phyloP scores from a whole-genome alignment of 2,329 filamentous ascomycete species.

The Dothideomycetidae sp. region DNA sequence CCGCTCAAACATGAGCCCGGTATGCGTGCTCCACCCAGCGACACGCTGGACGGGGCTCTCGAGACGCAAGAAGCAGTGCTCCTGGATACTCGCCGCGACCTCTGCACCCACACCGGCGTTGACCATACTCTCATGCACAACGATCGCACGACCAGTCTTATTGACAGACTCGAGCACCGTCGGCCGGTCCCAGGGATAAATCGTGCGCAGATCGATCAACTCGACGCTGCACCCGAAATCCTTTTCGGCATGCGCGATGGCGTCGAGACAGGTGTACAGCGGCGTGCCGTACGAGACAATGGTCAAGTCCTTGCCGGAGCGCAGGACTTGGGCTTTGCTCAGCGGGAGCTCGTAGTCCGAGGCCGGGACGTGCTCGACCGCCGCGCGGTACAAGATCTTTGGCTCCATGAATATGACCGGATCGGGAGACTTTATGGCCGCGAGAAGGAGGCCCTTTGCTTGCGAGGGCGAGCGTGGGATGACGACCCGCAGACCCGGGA shows the following conservation, averaged over 20 bases:
- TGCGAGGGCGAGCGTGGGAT: slow-evolving; percentile 76
- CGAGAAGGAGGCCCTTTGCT: slow-evolving; percentile 72
- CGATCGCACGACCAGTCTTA: slow-evolving; percentile 73
- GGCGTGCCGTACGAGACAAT: slow-evolving; percentile 83
- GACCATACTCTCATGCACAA: slow-evolving; percentile 86
- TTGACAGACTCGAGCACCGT: slow-evolving; percentile 68
- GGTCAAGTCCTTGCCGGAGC: slow-evolving; percentile 65
- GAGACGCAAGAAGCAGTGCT: slow-evolving; percentile 67
- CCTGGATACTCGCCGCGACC: slow-evolving; percentile 76
- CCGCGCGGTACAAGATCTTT: slow-evolving; percentile 81
- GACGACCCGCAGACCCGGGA: slow-evolving; percentile 72
- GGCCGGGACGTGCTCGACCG: slow-evolving; percentile 78
- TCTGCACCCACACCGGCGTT: slow-evolving; percentile 83
- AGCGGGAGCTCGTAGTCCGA: slow-evolving; percentile 71
- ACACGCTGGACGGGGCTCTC: slow-evolving; percentile 77
- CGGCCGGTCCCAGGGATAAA: slow-evolving; percentile 84
- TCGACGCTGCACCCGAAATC: slow-evolving; percentile 63
- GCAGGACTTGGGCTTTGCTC: slow-evolving; percentile 72
- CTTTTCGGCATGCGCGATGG: slow-evolving; percentile 62
- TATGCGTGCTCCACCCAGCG: slow-evolving; percentile 80
- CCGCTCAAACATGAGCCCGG: slow-evolving; percentile 60
- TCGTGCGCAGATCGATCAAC: slow-evolving; percentile 72
- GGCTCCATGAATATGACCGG: slow-evolving; percentile 90
- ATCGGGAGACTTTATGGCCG: slow-evolving; percentile 64
- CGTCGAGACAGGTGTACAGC: slow-evolving; percentile 66